phyloP scores from a whole-genome alignment of 768 basidiomycete species.

The Suillus subalutaceus region DNA sequence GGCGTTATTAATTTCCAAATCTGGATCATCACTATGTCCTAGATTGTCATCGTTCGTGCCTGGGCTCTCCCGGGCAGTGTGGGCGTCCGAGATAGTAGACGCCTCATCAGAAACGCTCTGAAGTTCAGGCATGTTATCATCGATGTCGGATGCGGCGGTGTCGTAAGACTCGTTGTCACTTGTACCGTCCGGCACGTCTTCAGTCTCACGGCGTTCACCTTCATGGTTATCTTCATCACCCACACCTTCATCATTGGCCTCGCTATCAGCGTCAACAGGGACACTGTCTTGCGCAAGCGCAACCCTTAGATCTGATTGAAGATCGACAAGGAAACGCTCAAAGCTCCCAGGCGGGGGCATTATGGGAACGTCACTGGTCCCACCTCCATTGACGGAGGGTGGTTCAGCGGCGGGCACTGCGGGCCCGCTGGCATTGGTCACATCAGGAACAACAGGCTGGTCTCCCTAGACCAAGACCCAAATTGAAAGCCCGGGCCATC shows the following conservation, averaged over 20 bases:
- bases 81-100: slow-evolving; percentile 31
- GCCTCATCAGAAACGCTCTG: slow-evolving; percentile 31
- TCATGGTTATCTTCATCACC: slow-evolving; percentile 23
- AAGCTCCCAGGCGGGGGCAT: slow-evolving; percentile 67
- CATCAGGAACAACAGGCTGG: slow-evolving; percentile 17
- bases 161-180: slow-evolving; percentile 9
- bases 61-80: slow-evolving; percentile 9
- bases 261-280: slow-evolving; percentile 15
- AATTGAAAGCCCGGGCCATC: slow-evolving; percentile 80
- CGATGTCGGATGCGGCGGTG: slow-evolving; percentile 15
- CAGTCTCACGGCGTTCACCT: slow-evolving; percentile 2
- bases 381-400: slow-evolving; percentile 7
- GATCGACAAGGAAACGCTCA: slow-evolving; percentile 77
- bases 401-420: neutral
- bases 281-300: slow-evolving; percentile 51
- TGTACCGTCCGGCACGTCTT: neutral
- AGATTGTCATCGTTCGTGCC: neutral
- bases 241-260: slow-evolving; percentile 13
- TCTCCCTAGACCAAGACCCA: slow-evolving; percentile 58
- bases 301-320: slow-evolving; percentile 71
- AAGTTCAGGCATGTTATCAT: slow-evolving; percentile 36
- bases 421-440: slow-evolving; percentile 17
- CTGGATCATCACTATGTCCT: neutral
- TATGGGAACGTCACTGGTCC: slow-evolving; percentile 9
- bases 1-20: slow-evolving; percentile 4